Evolutionary conservation across 2,329 filamentous ascomycete species (phyloP).

Genomic region (Xylaria sp.): DNA sequence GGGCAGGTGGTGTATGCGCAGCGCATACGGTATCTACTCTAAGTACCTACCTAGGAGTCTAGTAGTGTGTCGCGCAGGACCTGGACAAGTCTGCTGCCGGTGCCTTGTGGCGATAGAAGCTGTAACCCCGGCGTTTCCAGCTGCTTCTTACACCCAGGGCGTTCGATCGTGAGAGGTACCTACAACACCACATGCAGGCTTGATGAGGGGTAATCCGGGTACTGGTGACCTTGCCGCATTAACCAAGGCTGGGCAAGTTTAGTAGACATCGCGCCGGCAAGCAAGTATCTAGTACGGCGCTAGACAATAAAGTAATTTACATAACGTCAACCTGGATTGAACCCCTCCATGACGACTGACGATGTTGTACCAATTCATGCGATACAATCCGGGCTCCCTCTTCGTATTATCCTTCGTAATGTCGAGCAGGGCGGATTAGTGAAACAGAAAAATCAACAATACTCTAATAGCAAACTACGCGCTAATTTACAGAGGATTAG

Average conservation of each 20-base stretch:
- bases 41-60: background rate
- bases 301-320: background rate
- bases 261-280: slow-evolving; percentile 7
- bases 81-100: slow-evolving; percentile 21
- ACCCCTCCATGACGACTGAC: slow-evolving; percentile 14
- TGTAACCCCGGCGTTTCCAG: slow-evolving; percentile 7
- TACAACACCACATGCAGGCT: slow-evolving; percentile 1
- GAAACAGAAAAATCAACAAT: background rate
- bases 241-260: too few species aligned
- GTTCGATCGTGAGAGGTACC: background rate
- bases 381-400: background rate
- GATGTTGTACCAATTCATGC: slow-evolving; percentile 11
- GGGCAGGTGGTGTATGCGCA: slow-evolving; percentile 17
- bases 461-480: background rate
- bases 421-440: background rate
- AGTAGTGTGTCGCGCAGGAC: slow-evolving; percentile 15
- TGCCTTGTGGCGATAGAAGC: slow-evolving; percentile 8
- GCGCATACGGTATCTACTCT: too few species aligned
- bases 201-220: slow-evolving; percentile 30
- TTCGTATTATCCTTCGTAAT: background rate
- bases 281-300: slow-evolving; percentile 21
- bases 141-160: slow-evolving; percentile 11
- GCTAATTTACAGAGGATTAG: background rate
- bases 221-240: slow-evolving; percentile 1
- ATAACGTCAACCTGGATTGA: slow-evolving; percentile 1